Evolutionary conservation across 805 yeast species (phyloP), one percentile per base, ranked within the genome.

Genomic region (Pichia thaimueangensis): DNA sequence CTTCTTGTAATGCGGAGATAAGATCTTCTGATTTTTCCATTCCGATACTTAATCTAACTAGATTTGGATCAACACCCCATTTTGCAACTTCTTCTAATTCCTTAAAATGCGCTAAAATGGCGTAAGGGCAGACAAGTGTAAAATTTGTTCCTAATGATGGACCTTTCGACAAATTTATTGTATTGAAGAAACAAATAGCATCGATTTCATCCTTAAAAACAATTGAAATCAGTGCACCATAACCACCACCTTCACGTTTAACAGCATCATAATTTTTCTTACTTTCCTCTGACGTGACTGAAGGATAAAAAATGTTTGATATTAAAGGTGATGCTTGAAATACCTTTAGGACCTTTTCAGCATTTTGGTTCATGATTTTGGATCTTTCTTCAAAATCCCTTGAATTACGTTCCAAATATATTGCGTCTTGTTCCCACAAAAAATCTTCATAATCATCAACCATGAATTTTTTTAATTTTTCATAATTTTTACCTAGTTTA

Each of bases 371-470:
- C 47, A 80, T 72, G 61, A 64, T 68, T 33, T 57, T 48, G 4
- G 78, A 81, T 55, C 97, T 71, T 19, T 65, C 65, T 25, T 74
- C 78, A 57, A 86, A 89, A 63, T 93, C 97, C 47, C 97, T 76
- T 5, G 96, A 86, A 67, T 93, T 93, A 57, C 96, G 73, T 62
- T 93, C 98, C 56, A 93, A 64, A 56, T 82, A 82, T 42, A 93
- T 77, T 1, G 96, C 96, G 64, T 93, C 98, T 63, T 91, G 96
- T 25, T 81, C 86, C 97, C 97, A 93, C 51, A 86, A 73, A 6
- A 71, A 63, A 55, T 91, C 97, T 52, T 79, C 86, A 58, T 74
- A 86, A 35, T 71, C 70, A 8, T 68, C 65, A 43, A 71, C 54
- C 51, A 79, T 68, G 51, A 71, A 71, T 30, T 59, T 44, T 56